These are phyloP conservation scores for Wickerhamomyces bisporus DNA, from an alignment of 805 yeast species.

Conservation along the genomic window DNA sequence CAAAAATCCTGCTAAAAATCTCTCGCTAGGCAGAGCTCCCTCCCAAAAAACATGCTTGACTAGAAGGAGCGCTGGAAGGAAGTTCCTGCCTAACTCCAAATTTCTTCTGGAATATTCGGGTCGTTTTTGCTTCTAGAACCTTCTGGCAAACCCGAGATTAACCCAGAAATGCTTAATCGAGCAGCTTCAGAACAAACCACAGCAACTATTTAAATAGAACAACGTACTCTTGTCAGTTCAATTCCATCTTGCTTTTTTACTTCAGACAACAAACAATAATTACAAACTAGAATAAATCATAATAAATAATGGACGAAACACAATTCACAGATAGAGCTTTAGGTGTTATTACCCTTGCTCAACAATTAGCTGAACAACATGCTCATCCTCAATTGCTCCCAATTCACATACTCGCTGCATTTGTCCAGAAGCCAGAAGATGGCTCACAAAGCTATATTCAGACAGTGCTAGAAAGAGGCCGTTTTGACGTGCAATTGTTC, in stretches of 20 bases:
- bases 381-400: slow-evolving; percentile 81
- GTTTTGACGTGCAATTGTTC: slow-evolving; percentile 80
- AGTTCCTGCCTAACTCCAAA: too few species aligned
- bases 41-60: too few species aligned
- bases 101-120: too few species aligned
- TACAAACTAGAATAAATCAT: slow-evolving; percentile 3
- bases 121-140: slow-evolving; percentile 1
- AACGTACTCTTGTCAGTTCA: too few species aligned
- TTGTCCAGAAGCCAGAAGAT: slow-evolving; percentile 58
- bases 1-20: too few species aligned
- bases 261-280: background rate
- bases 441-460: slow-evolving; percentile 64
- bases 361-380: slow-evolving; percentile 77
- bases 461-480: slow-evolving; percentile 76
- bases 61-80: too few species aligned
- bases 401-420: slow-evolving; percentile 87
- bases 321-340: slow-evolving; percentile 94
- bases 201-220: too few species aligned
- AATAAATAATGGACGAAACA: slow-evolving; percentile 38
- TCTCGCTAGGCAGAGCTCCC: too few species aligned
- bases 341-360: slow-evolving; percentile 71
- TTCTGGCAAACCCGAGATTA: slow-evolving; percentile 2
- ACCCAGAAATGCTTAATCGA: too few species aligned
- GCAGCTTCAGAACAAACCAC: too few species aligned
- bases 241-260: background rate